Evolutionary conservation across 257 asterid genomes (phyloP).

Genomic region (Ilex asprella): DNA sequence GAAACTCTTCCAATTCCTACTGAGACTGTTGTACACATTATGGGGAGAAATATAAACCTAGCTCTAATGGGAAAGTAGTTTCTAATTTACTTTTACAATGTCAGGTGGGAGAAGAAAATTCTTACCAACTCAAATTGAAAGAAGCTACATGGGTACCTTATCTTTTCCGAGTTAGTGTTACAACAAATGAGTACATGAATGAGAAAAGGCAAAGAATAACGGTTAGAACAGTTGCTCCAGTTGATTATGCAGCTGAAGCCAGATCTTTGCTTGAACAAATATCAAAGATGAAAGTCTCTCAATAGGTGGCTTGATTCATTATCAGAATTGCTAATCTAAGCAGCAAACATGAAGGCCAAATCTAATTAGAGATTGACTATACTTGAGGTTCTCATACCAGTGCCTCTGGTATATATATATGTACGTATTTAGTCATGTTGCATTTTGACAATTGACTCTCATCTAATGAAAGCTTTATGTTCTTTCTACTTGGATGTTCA

Average conservation of each 20-base stretch:
- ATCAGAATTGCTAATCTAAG: neutral
- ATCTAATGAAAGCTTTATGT: too few relatives aligned
- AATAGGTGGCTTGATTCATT: conserved; percentile 12
- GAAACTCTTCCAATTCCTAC: too few relatives aligned
- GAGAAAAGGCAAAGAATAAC: conserved; percentile 90
- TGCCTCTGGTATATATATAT: neutral
- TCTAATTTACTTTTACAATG: conserved; percentile 1
- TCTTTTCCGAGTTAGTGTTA: conserved; percentile 68
- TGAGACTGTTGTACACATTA: too few relatives aligned
- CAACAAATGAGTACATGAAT: conserved; percentile 56
- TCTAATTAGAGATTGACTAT: too few relatives aligned
- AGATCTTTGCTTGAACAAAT: conserved; percentile 62
- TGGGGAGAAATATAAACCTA: neutral
- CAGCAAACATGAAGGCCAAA: neutral
- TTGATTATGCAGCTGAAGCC: conserved; percentile 78
- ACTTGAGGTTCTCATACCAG: too few relatives aligned
- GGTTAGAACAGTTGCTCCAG: conserved; percentile 51
- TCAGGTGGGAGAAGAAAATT: conserved; percentile 42
- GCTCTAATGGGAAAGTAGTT: neutral
- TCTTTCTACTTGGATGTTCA: too few relatives aligned
- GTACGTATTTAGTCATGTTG: neutral
- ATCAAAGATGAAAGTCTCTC: conserved; percentile 47
- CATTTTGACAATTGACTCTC: too few relatives aligned
- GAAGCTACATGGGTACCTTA: conserved; percentile 64
- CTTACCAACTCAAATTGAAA: conserved; percentile 28